Evolutionary conservation across 106 monocot genomes (phyloP), one percentile per base, ranked within the genome.

Genomic region (Dendrobium chrysotoxum): DNA sequence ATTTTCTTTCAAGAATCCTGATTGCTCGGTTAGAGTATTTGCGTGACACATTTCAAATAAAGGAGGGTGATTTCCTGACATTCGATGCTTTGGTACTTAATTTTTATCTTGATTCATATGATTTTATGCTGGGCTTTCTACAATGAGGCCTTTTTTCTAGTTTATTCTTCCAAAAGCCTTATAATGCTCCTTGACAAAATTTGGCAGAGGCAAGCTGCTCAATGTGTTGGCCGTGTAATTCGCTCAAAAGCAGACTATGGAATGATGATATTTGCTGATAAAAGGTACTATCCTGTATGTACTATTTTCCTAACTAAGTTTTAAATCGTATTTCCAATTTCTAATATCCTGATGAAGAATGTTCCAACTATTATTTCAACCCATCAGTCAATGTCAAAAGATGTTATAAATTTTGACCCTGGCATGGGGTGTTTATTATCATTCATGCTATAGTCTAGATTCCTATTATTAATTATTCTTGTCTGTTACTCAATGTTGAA

Each of bases 251-350:
- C 99, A 80, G 99, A 99, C 83, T 99, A 99, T 90, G 99, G 99
- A 64, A 95, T 99, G 99, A 99, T 99, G 99, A 99, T 99, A 88
- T 99, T 99, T 91, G 99, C 99, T 77, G 99, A 99, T 82, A 99
- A 99, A 79, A 99, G 99, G 99, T 95, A 87, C 76, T 20, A 13
- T 41, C 16, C 18, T 76, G 35, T 47, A 67, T 64, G 11, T 76
- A 17, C 28, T 74, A 21, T 74, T 28, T 21, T 40, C 3, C 28
- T 38, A 42, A 40, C 40, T 21, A 18, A 39, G 39, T 39, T 42
- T 71, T 21, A 2, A 42, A 41, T 35, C 10, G 15, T 74, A 17
- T 12, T 39, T n/a, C 18, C 41, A 11, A 18, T 20, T 40, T 41
- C 1, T 40, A 74, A 30, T 21, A 42, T 21, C 21, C n/a, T 40